Base-by-base conservation (phyloP, 208 protist genomes). In the Leptomonas pyrrhocoris region DNA sequence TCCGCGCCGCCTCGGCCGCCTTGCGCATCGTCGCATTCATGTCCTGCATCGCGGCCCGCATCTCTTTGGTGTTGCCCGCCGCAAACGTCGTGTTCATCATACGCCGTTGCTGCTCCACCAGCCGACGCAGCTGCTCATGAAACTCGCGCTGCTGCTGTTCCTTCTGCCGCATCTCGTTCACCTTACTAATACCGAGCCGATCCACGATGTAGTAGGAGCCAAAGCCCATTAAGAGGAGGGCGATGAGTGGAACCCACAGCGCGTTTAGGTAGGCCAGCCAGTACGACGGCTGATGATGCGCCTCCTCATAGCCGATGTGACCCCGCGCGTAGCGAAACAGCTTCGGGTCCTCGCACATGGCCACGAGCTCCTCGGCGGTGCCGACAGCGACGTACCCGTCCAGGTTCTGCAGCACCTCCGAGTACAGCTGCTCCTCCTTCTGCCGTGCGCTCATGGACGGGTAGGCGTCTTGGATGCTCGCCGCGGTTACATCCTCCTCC, bases 251-350 rank as follows among this genome's bases (percentile, higher is more conserved):
- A 30, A 87, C 73, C 73, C 63, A 81, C 54, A 87, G 58, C 50
- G 74, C 70, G 25, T 69, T 68, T 13, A 80, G 2, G 46, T 73
- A 68, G 23, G 54, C 48, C 8, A 57, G 62, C 54, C 73, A 73
- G 53, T 73, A 68, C 45, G 69, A 73, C 23, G 63, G 63, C 38
- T 27, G 15, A 8, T 40, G 66, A 45, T 80, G 80, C 21, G 87
- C 46, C 53, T 87, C 84, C 25, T 78, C 72, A 55, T 89, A 93
- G n/a, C 88, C 88, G 40, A 89, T 77, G 63, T 93, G 88, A 0
- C 75, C 80, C 16, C 55, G 46, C n/a, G 34, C 53, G 49, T 48
- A 53, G 16, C 76, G 79, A 49, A 93, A 93, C 9, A 50, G 46
- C 21, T 62, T 55, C n/a, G 82, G 78, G 38, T 74, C 51, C 57